Percentiles rank a stretch among this genome's conserved stretches.
Evolutionary conservation across 2,329 filamentous ascomycete species (phyloP).

Genomic region (Fusarium sp.): DNA sequence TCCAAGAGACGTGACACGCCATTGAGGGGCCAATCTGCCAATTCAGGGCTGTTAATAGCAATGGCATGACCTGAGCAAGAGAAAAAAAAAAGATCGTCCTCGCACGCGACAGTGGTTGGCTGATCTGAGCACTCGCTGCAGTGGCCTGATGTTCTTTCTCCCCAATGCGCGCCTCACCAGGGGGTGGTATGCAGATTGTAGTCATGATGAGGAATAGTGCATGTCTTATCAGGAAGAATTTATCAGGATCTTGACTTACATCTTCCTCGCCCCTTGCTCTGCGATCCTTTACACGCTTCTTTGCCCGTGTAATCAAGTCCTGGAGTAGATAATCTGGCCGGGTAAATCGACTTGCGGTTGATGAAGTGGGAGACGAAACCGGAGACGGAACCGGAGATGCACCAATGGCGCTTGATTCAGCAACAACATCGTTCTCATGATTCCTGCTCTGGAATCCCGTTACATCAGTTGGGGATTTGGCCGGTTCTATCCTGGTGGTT

Average conservation of each 20-base stretch:
- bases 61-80: conserved; percentile 40
- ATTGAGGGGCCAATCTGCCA: conserved; percentile 38
- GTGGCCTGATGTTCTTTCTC: conserved; percentile 44
- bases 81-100: conserved; percentile 41
- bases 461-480: not conserved
- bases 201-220: conserved; percentile 13
- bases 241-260: conserved; percentile 41
- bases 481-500: conserved; percentile 6
- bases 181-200: conserved; percentile 8
- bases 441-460: conserved; percentile 5
- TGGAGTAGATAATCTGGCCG: conserved; percentile 43
- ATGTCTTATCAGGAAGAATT: conserved; percentile 12
- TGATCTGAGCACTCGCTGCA: conserved; percentile 31
- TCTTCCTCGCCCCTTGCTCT: conserved; percentile 23
- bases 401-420: conserved; percentile 29
- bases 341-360: conserved; percentile 34
- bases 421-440: conserved; percentile 13
- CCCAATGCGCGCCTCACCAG: conserved; percentile 16
- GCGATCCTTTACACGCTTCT: conserved; percentile 44
- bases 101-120: conserved; percentile 42
- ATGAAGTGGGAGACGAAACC: conserved; percentile 2
- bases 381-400: conserved; percentile 1
- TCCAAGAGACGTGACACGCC: conserved; percentile 18
- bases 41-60: conserved; percentile 32
- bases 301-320: conserved; percentile 42